These are phyloP conservation scores for Mortierella sp. DNA, from an alignment of 371 early-diverging fungal species.

Conservation along the genomic window DNA sequence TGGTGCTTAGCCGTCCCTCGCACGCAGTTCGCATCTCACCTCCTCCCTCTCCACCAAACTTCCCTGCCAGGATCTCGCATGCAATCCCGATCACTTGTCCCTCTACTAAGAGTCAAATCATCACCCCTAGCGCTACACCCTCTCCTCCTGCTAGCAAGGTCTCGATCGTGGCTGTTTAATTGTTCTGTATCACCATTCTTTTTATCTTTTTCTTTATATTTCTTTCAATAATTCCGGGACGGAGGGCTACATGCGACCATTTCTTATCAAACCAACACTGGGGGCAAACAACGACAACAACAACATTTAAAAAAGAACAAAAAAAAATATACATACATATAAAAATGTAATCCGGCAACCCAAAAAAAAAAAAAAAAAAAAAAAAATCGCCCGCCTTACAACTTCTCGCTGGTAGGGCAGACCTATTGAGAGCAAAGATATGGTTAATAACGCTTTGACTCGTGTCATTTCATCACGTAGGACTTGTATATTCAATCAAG, in stretches of 20 bases:
- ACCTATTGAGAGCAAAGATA: conserved; percentile 26
- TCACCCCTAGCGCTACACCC: conserved; percentile 46
- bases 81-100: conserved; percentile 61
- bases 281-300: conserved; percentile 1
- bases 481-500: background rate
- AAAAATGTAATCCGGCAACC: too few species aligned
- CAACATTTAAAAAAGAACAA: conserved; percentile 4
- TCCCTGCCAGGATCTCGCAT: conserved; percentile 38
- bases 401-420: conserved; percentile 50
- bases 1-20: conserved; percentile 45
- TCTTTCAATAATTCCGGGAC: background rate
- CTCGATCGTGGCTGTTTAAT: conserved; percentile 32
- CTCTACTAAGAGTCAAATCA: conserved; percentile 55
- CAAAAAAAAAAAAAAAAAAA: too few species aligned
- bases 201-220: background rate
- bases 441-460: background rate
- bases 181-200: background rate
- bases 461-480: background rate
- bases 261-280: conserved; percentile 1
- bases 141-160: conserved; percentile 48
- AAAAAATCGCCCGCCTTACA: conserved; percentile 22
- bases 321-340: background rate
- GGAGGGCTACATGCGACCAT: conserved; percentile 20
- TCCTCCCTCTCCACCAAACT: conserved; percentile 59
- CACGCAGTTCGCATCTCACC: conserved; percentile 67